These are phyloP conservation scores for Colletotrichum shisoi DNA, from an alignment of 2,329 filamentous ascomycete genomes.

Conservation along the genomic window DNA sequence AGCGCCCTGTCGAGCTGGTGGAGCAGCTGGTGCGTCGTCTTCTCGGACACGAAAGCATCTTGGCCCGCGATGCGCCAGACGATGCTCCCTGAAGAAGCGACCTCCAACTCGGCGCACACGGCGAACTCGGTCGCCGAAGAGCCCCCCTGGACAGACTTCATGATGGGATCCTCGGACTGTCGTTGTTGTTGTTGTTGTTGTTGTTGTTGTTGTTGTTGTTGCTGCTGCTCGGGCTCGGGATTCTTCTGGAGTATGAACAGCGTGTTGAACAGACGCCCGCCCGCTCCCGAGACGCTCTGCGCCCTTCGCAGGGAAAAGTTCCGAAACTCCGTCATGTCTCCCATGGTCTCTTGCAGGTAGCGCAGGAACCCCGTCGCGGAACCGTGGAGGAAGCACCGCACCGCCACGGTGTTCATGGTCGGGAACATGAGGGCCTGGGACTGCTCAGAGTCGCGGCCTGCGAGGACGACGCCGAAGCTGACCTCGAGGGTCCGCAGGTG, in stretches of 20 bases:
- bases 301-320: slow-evolving; percentile 79
- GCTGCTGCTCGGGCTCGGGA: slow-evolving; percentile 23
- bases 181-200: too few species aligned
- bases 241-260: slow-evolving; percentile 63
- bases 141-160: slow-evolving; percentile 70
- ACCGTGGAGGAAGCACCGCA: slow-evolving; percentile 77
- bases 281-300: slow-evolving; percentile 52
- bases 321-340: slow-evolving; percentile 73
- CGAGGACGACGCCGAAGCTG: slow-evolving; percentile 82
- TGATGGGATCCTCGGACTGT: slow-evolving; percentile 51
- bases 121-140: slow-evolving; percentile 79
- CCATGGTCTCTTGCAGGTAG: slow-evolving; percentile 76
- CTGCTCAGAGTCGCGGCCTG: slow-evolving; percentile 79
- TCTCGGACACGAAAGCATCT: slow-evolving; percentile 58
- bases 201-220: too few species aligned
- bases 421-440: slow-evolving; percentile 78
- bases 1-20: slow-evolving; percentile 67
- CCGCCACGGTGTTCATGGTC: slow-evolving; percentile 87
- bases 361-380: slow-evolving; percentile 68
- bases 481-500: slow-evolving; percentile 73
- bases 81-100: slow-evolving; percentile 60
- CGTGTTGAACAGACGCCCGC: slow-evolving; percentile 59
- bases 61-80: slow-evolving; percentile 79
- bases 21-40: slow-evolving; percentile 62
- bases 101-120: slow-evolving; percentile 81